These are phyloP conservation scores for Allium sativum DNA, from an alignment of 106 monocot genomes.

Conservation along the genomic window DNA sequence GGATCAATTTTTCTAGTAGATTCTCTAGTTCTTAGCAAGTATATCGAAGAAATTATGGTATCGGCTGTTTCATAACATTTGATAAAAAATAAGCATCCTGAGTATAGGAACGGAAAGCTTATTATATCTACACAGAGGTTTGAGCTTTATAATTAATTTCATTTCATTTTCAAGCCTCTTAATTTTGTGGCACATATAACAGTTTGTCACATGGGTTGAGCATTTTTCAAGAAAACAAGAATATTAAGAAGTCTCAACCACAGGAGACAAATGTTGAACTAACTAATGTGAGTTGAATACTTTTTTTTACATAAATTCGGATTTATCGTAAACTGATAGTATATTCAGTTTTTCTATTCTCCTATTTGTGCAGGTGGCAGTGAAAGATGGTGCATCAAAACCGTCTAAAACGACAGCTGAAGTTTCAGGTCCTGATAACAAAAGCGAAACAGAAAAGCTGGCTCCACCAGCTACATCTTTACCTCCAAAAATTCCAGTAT, in stretches of 20 bases:
- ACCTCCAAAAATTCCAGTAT: conserved; percentile 48
- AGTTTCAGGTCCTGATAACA: conserved; percentile 31
- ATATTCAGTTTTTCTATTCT: too few relatives aligned
- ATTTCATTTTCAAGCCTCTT: conserved; percentile 3
- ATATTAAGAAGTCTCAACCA: conserved; percentile 33
- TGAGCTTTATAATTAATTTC: background rate
- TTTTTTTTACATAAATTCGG: too few relatives aligned
- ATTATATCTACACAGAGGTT: conserved; percentile 72
- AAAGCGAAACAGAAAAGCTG: conserved; percentile 43
- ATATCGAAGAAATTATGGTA: conserved; percentile 75
- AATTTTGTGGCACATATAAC: conserved; percentile 11
- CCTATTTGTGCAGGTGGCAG: conserved; percentile 16
- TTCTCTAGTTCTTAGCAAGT: conserved; percentile 46
- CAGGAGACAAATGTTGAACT: conserved; percentile 25
- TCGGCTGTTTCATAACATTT: conserved; percentile 76
- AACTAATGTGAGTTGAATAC: conserved; percentile 27
- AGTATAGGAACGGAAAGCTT: conserved; percentile 75
- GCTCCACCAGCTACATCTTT: conserved; percentile 17
- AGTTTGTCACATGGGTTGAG: conserved; percentile 73
- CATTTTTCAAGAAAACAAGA: conserved; percentile 66
- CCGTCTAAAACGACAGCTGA: conserved; percentile 44
- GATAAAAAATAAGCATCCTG: conserved; percentile 65
- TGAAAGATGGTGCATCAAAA: conserved; percentile 10
- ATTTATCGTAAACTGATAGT: too few relatives aligned
- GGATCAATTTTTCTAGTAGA: conserved; percentile 56